A percentile compares a stretch with the other conserved stretches of the same genome.
Conservation (phyloP, 2,329 filamentous ascomycete species). For the Pseudocercospora eumusae region DNA sequence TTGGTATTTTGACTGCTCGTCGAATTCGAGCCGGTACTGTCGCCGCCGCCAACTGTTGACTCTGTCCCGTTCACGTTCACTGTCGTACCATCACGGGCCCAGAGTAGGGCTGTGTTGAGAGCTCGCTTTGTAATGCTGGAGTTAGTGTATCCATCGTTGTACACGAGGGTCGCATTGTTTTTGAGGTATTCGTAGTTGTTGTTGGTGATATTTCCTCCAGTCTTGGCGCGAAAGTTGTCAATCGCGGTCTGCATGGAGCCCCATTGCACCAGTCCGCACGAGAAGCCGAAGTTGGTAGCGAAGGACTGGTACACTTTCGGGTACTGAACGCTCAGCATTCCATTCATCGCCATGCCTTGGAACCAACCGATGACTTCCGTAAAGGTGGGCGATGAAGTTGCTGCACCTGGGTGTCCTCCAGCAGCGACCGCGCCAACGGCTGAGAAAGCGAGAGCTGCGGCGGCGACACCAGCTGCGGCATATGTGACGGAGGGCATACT, state of each 20-base stretch:
- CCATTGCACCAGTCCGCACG: slow-evolving; percentile 81
- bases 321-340: slow-evolving; percentile 90
- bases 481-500: slow-evolving; percentile 76
- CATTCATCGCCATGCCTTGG: slow-evolving; percentile 90
- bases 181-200: slow-evolving; percentile 73
- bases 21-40: slow-evolving; percentile 32
- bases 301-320: slow-evolving; percentile 87
- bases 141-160: slow-evolving; percentile 56
- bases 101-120: slow-evolving; percentile 31
- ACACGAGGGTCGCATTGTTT: slow-evolving; percentile 78
- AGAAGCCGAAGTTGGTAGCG: slow-evolving; percentile 90
- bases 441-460: slow-evolving; percentile 73
- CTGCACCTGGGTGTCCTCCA: slow-evolving; percentile 58
- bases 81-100: slow-evolving; percentile 38
- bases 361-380: slow-evolving; percentile 85
- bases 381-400: slow-evolving; percentile 78
- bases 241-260: slow-evolving; percentile 76
- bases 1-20: slow-evolving; percentile 40
- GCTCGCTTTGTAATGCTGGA: slow-evolving; percentile 40
- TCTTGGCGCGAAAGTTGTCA: slow-evolving; percentile 75
- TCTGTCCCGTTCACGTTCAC: slow-evolving; percentile 47
- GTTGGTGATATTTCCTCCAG: slow-evolving; percentile 83
- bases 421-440: slow-evolving; percentile 65
- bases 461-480: slow-evolving; percentile 79
- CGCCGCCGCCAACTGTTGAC: slow-evolving; percentile 32